Conservation (phyloP, 805 yeast species). For the Suhomyces pyralidae region DNA sequence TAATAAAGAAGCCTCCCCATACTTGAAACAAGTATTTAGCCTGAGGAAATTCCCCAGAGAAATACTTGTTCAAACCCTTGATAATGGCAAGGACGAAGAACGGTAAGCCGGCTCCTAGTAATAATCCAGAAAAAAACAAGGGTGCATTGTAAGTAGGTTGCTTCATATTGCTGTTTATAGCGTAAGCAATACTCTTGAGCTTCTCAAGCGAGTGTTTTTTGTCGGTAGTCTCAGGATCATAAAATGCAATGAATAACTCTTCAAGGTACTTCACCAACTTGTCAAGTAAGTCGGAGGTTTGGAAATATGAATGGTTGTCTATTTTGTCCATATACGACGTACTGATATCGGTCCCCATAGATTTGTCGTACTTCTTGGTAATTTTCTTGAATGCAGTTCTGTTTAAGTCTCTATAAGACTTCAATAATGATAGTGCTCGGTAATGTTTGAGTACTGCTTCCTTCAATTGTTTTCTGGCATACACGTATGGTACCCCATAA, state of each 20-base stretch:
- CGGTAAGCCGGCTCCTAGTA: slow-evolving; percentile 69
- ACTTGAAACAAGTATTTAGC: slow-evolving; percentile 69
- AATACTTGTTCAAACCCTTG: slow-evolving; percentile 44
- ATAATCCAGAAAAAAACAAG: slow-evolving; percentile 62
- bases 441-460: slow-evolving; percentile 70
- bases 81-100: slow-evolving; percentile 59
- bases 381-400: slow-evolving; percentile 87
- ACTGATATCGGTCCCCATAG: slow-evolving; percentile 45
- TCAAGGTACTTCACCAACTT: slow-evolving; percentile 61
- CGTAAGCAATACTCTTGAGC: slow-evolving; percentile 45
- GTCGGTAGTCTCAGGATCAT: slow-evolving; percentile 50
- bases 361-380: slow-evolving; percentile 86
- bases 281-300: slow-evolving; percentile 64
- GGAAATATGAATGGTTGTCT: slow-evolving; percentile 51
- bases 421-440: slow-evolving; percentile 65
- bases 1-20: slow-evolving; percentile 87
- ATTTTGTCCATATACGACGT: slow-evolving; percentile 55
- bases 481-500: slow-evolving; percentile 53
- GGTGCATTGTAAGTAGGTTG: slow-evolving; percentile 35
- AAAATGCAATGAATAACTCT: slow-evolving; percentile 60
- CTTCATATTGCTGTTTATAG: slow-evolving; percentile 29
- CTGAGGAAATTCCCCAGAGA: slow-evolving; percentile 45
- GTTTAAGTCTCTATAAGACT: slow-evolving; percentile 71
- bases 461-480: slow-evolving; percentile 66
- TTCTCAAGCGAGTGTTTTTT: slow-evolving; percentile 71